Evolutionary conservation across 495 filamentous ascomycete genomes (phyloP).

Genomic region (Jackrogersella minutella): DNA sequence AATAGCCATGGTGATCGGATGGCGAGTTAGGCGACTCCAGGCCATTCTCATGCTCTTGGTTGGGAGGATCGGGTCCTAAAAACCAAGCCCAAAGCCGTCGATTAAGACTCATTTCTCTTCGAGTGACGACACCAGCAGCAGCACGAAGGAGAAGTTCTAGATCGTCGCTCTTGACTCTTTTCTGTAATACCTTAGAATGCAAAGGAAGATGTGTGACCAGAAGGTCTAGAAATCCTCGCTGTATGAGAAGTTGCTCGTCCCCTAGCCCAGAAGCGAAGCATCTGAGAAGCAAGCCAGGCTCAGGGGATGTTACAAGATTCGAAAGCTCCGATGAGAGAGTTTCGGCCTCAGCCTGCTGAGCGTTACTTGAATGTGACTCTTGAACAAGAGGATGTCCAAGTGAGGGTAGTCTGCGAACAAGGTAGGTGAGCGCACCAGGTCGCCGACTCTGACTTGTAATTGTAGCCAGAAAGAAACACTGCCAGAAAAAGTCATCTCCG

Average conservation of each 20-base stretch:
- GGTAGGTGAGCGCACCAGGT: constrained; percentile 84
- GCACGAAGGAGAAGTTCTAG: constrained; percentile 81
- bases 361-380: constrained; percentile 29
- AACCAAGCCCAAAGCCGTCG: constrained; percentile 96
- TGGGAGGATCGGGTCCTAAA: constrained; percentile 77
- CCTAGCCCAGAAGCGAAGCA: constrained; percentile 90
- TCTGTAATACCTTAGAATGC: constrained; percentile 83
- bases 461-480: constrained; percentile 92
- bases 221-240: constrained; percentile 92
- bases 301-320: constrained; percentile 84
- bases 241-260: constrained; percentile 89
- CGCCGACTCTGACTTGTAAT: constrained; percentile 87
- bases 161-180: constrained; percentile 72
- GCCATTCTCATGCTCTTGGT: constrained; percentile 54
- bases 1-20: constrained; percentile 50
- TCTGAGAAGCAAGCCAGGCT: constrained; percentile 88
- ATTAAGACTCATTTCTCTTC: constrained; percentile 96
- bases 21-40: constrained; percentile 59
- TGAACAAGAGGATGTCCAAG: constrained; percentile 58
- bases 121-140: constrained; percentile 81
- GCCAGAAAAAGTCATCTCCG: constrained; percentile 94
- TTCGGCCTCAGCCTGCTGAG: constrained; percentile 36
- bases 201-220: constrained; percentile 90
- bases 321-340: constrained; percentile 57
- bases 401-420: constrained; percentile 80